Evolutionary conservation across 768 basidiomycete species (phyloP).

Genomic region (Mycena polygramma): DNA sequence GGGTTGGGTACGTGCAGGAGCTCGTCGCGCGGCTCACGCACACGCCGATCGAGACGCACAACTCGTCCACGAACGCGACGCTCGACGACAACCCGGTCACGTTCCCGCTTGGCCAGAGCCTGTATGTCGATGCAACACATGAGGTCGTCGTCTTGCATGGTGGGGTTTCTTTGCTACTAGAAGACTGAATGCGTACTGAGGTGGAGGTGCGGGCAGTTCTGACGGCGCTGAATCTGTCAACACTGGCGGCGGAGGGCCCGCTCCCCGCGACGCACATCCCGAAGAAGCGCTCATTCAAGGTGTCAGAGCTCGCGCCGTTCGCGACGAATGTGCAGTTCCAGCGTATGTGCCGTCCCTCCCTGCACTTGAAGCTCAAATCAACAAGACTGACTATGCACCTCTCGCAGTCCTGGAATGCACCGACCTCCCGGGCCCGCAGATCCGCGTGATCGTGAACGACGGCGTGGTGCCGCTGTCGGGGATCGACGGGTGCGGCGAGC

Average conservation of each 20-base stretch:
- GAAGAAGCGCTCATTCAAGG: conserved; percentile 73
- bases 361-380: no score
- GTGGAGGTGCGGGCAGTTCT: conserved; percentile 63
- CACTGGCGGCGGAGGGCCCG: conserved; percentile 78
- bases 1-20: conserved; percentile 87
- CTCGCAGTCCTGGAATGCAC: conserved; percentile 73
- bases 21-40: conserved; percentile 86
- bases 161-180: conserved; percentile 47
- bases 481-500: conserved; percentile 77
- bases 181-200: conserved; percentile 14
- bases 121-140: conserved; percentile 93
- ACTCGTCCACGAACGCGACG: conserved; percentile 89
- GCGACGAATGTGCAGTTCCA: conserved; percentile 93
- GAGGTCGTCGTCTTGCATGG: conserved; percentile 93
- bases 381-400: not conserved
- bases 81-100: conserved; percentile 76
- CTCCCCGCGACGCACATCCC: conserved; percentile 82
- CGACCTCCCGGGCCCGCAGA: conserved; percentile 65
- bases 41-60: conserved; percentile 75
- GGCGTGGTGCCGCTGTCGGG: conserved; percentile 86
- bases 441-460: conserved; percentile 91
- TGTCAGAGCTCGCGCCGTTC: conserved; percentile 87
- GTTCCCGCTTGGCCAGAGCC: conserved; percentile 77
- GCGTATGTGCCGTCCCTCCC: conserved; percentile 59
- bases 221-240: conserved; percentile 87